Evolutionary conservation across 1,139 yeast genomes (phyloP).

Genomic region (Petasospora rhodanensis): DNA sequence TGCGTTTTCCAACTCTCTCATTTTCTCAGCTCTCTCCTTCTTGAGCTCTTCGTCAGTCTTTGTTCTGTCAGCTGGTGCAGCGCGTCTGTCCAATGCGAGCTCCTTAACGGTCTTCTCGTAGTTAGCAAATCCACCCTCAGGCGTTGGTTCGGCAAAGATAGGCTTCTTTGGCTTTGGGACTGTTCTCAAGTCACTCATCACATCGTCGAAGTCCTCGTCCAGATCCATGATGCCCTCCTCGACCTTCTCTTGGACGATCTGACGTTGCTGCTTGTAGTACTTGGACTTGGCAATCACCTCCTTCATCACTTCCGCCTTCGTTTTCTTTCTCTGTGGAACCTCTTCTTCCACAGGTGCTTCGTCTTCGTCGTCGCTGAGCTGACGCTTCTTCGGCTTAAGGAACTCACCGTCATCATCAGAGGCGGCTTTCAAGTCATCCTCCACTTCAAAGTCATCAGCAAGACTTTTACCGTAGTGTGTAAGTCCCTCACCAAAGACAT

Average conservation of each 20-base stretch:
- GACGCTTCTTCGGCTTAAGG: conserved; percentile 23
- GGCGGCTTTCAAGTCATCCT: conserved; percentile 37
- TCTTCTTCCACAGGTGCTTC: conserved; percentile 37
- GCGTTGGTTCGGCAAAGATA: conserved; percentile 9
- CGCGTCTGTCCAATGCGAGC: conserved; percentile 77
- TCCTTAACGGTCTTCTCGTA: conserved; percentile 80
- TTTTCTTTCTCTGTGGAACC: conserved; percentile 58
- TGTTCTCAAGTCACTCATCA: conserved; percentile 56
- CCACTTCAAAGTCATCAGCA: conserved; percentile 46
- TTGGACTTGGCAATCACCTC: conserved; percentile 96
- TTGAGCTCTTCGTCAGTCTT: conserved; percentile 84
- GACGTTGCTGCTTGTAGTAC: conserved; percentile 83
- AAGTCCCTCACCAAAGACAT: conserved; percentile 36
- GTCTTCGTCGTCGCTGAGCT: conserved; percentile 18
- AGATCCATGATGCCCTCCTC: conserved; percentile 69
- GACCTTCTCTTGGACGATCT: conserved; percentile 65
- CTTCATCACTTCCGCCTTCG: conserved; percentile 94
- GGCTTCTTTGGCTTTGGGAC: conserved; percentile 22
- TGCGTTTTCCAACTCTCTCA: conserved; percentile 68
- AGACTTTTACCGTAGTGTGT: conserved; percentile 81
- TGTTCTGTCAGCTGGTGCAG: conserved; percentile 94
- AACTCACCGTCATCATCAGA: conserved; percentile 32
- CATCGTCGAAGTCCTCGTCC: conserved; percentile 73
- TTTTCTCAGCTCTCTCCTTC: conserved; percentile 62
- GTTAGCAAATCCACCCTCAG: conserved; percentile 24